Evolutionary conservation across 208 protist species (phyloP).

Genomic region (Tetramitus jugosus): DNA sequence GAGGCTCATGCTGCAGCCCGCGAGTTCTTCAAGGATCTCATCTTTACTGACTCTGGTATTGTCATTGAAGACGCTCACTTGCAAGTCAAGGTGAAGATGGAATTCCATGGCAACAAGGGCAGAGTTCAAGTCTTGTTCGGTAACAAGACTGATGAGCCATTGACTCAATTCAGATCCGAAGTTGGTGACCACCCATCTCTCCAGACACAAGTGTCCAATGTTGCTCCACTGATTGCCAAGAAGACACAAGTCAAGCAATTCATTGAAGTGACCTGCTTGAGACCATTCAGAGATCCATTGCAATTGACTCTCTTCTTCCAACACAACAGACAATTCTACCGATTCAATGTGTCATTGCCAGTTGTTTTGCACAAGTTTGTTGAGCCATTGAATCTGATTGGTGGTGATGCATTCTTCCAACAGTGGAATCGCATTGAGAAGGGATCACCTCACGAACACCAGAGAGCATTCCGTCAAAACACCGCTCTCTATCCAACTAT

Average conservation of each 20-base stretch:
- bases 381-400: not conserved
- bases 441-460: not conserved
- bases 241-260: constrained; percentile 14
- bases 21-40: not conserved
- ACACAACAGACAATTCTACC: not conserved
- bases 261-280: not conserved
- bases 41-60: not conserved
- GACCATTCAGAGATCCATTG: not conserved
- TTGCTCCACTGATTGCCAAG: constrained; percentile 1
- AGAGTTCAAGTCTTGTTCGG: not conserved
- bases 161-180: not conserved
- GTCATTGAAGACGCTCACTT: constrained; percentile 8
- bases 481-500: not conserved
- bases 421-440: constrained; percentile 15
- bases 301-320: not conserved
- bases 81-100: constrained; percentile 8
- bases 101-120: constrained; percentile 10
- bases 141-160: not conserved
- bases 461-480: not conserved
- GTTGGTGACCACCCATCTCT: not conserved
- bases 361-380: constrained; percentile 16
- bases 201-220: not conserved
- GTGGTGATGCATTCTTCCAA: not conserved
- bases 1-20: not conserved
- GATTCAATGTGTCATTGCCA: constrained; percentile 13